Base-by-base conservation (phyloP, 179 eudicot genomes). In the Silene coronaria region DNA sequence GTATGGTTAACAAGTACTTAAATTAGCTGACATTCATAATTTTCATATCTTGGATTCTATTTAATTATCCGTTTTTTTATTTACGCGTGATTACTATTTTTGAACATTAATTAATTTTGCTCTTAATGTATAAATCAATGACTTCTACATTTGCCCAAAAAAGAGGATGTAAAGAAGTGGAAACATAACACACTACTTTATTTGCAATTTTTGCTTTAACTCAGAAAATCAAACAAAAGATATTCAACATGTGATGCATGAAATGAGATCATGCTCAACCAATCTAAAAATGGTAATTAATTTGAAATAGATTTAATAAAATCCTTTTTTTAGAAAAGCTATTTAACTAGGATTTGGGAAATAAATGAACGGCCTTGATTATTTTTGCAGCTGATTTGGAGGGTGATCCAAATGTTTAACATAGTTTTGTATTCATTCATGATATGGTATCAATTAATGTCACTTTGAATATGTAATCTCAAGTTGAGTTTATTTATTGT, bases 201-300 rank as follows among this genome's bases (percentile, higher is more conserved):
- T 70, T 63, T 13, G 5, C 27, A 6, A 16, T 63, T 63, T 30
- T 26, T 26, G 0, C 17, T 30, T 63, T 63, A 10, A 13, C 67
- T 12, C 30, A 63, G 3, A 14, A 26, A 63, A 63, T 63, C 19
- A 26, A 27, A 26, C 30, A 11, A 24, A 70, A 22, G 6, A 11
- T 66, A 32, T 67, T 61, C 28, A 46, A 17, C 22, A 27, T n/a
- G 65, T 30, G 63, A 57, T 55, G 62, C 57, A 38, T 73, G 68
- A 73, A 58, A 59, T 45, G 36, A 53, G 42, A 53, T 71, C 62
- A 71, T 62, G 30, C 22, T 51, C 28, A 45, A 23, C 45, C 30
- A 70, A 71, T 46, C 70, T 70, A 77, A 60, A 58, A 42, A 27
- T 71, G 63, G 76, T 42, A 62, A 55, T 71, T 12, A 77, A 77